Evolutionary conservation across 208 protist genomes (phyloP), one percentile per base, ranked within the genome.

Genomic region (Trypanosomatidae sp.): DNA sequence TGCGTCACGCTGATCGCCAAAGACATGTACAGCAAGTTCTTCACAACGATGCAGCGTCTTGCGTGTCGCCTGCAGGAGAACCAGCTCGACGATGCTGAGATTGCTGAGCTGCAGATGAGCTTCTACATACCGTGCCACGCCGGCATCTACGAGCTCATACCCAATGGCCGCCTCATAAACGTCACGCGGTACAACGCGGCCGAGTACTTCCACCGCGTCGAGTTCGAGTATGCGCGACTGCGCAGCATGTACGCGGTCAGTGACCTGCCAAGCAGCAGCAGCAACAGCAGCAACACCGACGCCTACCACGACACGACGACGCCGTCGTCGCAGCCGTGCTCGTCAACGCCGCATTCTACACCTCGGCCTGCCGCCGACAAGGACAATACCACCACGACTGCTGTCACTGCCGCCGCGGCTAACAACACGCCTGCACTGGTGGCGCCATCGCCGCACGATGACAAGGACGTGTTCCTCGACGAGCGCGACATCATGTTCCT

Each of bases 121-220:
- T 72, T 43, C 35, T 44, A 60, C 42, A 27, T 77, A 15, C 65
- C 58, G 1, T 35, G 23, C 1, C 48, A 47, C 0, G 47, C 40
- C 0, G 38, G 33, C 6, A 43, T 28, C 25, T 69, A 66, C 37
- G 51, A 66, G 27, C 54, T 78, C 20, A 78, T 73, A 21, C 70
- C 70, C 7, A 57, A 61, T 38, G 70, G 70, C n/a, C 51, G 53
- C 28, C 32, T 56, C 19, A 73, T 78, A 16, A 35, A 48, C 13
- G 63, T 82, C 20, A 76, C 56, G 5, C 37, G 33, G 23, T 35
- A 43, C 6, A 72, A 76, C 43, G 49, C 57, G 21, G 48, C 53
- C 26, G 72, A 77, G 50, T 77, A 61, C 42, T 59, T 73, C 27
- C 27, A 48, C 5, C 62, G 64, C 22, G 48, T 74, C 7, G 42